Base-by-base conservation (phyloP, 2,329 filamentous ascomycete genomes). In the Aureobasidium sp. region DNA sequence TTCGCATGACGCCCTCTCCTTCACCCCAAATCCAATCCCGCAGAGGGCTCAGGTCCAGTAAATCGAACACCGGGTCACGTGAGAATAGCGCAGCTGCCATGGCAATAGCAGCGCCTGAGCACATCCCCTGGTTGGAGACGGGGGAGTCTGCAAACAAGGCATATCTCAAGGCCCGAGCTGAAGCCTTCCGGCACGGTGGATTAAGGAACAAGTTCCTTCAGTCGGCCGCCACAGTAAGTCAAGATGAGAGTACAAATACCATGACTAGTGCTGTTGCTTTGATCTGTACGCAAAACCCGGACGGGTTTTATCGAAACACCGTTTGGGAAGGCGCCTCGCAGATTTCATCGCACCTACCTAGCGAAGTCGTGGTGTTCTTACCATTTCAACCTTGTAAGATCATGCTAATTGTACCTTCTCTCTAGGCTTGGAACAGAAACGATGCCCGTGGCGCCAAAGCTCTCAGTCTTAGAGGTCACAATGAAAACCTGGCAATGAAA, bases 161-260 rank as follows among this genome's bases (percentile, higher is more conserved):
- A 27, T 99, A 99, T 73, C 84, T 99, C 68, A 96, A 96, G 77
- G 91, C 92, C 68, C 88, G 94, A 59, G 89, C 92, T 70, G 93
- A 97, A 76, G 94, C 94, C 63, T 96, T 99, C 74, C 96, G 96
- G 77, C 94, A 99, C 73, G 94, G 94, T 67, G 94, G 92, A 68
- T 84, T 97, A 72, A 85, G 94, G 66, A 99, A 97, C 75, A 97
- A 97, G 73, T 99, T 97, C 70, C 77, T 99, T 61, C 93, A 97
- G 75, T 96, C 92, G 74, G 94, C 94, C 67, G 93, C 93, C 9
- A 93, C 97, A 81, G 94, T 94, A 26, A 20, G 20, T 20, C 20
- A 20, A 20, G 20, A 20, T 20, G 20, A 20, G 20, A 20, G 20
- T 20, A 20, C 20, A 20, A 20, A 20, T 20, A 20, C 20, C 20